Percentiles rank a stretch among this genome's conserved stretches.
phyloP scores from a whole-genome alignment of 2,329 filamentous ascomycete genomes.

The Capronia epimyces region DNA sequence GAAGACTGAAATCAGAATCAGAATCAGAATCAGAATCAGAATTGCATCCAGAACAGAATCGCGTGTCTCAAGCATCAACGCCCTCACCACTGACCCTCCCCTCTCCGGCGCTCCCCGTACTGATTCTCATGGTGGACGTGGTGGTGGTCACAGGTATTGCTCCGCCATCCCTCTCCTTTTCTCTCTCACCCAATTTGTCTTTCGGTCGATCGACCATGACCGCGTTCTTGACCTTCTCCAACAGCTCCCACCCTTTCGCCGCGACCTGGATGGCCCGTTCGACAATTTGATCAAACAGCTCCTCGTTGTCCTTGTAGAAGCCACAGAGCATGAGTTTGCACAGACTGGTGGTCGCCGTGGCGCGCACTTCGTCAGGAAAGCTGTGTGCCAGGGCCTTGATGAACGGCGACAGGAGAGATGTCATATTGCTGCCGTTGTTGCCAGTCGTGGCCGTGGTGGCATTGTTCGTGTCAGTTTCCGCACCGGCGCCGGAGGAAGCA shows the following conservation, averaged over 20 bases:
- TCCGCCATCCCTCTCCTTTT: neutral
- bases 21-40: neutral
- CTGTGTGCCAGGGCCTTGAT: constrained; percentile 54
- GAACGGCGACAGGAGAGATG: constrained; percentile 61
- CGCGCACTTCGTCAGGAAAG: constrained; percentile 47
- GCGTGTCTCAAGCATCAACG: constrained; percentile 4
- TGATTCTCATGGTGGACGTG: constrained; percentile 8
- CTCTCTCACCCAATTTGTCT: constrained; percentile 22
- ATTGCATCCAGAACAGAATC: neutral
- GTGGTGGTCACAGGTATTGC: neutral
- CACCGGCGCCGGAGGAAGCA: neutral
- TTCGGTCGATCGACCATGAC: constrained; percentile 49
- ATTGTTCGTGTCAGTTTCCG: constrained; percentile 28
- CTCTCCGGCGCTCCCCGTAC: constrained; percentile 7
- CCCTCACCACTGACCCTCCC: constrained; percentile 14
- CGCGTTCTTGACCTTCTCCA: constrained; percentile 44
- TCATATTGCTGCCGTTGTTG: constrained; percentile 1
- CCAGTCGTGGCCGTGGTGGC: neutral
- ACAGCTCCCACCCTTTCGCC: constrained; percentile 41
- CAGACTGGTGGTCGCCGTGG: constrained; percentile 46
- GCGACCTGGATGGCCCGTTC: constrained; percentile 41
- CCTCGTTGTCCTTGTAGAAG: constrained; percentile 33
- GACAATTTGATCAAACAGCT: constrained; percentile 54
- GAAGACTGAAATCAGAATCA: neutral
- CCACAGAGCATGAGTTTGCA: constrained; percentile 46